phyloP scores from a whole-genome alignment of 495 filamentous ascomycete genomes.

The Echria macrotheca region DNA sequence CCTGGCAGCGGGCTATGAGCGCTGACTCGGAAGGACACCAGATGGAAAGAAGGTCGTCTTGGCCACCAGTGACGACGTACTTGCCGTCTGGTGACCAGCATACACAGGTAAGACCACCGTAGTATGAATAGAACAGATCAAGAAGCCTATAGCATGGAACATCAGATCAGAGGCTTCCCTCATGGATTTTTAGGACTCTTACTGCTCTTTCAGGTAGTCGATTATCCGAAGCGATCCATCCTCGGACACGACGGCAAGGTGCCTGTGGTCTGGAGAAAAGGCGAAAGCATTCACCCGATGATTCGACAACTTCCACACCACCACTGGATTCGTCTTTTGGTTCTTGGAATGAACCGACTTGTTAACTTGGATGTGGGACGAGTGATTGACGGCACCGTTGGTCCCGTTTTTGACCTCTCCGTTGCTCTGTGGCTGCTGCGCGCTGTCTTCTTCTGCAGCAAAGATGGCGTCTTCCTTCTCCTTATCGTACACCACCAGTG shows the following conservation, averaged over 20 bases:
- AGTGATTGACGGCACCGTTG: conserved; percentile 24
- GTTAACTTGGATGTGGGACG: conserved; percentile 52
- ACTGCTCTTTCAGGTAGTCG: conserved; percentile 89
- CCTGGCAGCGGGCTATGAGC: conserved; percentile 85
- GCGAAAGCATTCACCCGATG: conserved; percentile 83
- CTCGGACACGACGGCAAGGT: conserved; percentile 88
- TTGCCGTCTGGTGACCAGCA: conserved; percentile 98
- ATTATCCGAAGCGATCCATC: conserved; percentile 86
- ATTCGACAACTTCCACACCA: conserved; percentile 84
- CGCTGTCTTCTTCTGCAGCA: conserved; percentile 42
- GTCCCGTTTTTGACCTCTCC: conserved; percentile 35
- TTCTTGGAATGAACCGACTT: conserved; percentile 91
- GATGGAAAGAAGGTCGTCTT: conserved; percentile 91
- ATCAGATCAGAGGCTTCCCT: not conserved
- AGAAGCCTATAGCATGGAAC: conserved; percentile 59
- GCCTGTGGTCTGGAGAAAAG: conserved; percentile 78
- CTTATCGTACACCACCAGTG: conserved; percentile 95
- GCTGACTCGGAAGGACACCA: conserved; percentile 81
- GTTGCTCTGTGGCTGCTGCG: conserved; percentile 20
- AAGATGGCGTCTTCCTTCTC: conserved; percentile 86
- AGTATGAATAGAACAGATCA: conserved; percentile 84
- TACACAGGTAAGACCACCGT: conserved; percentile 84
- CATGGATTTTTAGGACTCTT: conserved; percentile 28
- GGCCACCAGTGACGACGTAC: conserved; percentile 90
- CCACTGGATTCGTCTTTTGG: conserved; percentile 88